Conservation (phyloP, 768 basidiomycete species). For the Clavaria fumosa region DNA sequence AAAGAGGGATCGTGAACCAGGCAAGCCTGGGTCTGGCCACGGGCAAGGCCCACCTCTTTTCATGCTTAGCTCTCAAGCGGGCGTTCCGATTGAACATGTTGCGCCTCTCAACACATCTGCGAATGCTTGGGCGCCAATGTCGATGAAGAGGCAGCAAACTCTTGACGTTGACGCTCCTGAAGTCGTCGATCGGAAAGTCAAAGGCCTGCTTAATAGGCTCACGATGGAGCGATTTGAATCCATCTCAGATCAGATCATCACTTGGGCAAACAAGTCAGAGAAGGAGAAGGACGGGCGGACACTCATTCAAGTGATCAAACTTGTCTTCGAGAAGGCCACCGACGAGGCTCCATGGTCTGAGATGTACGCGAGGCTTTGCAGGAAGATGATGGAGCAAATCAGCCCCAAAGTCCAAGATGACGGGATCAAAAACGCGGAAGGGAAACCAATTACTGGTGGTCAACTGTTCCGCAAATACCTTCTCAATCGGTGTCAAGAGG, state of each 20-base stretch:
- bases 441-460: constrained; percentile 79
- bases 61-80: too few relatives aligned
- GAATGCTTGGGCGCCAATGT: constrained; percentile 54
- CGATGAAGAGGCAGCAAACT: not conserved
- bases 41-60: constrained; percentile 16
- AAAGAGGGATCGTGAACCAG: constrained; percentile 31
- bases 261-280: constrained; percentile 88
- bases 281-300: constrained; percentile 88
- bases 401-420: constrained; percentile 79
- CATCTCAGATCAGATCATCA: constrained; percentile 88
- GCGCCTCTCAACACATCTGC: constrained; percentile 64
- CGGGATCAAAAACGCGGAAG: constrained; percentile 61
- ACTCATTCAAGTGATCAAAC: constrained; percentile 84
- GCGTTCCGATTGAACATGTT: constrained; percentile 40
- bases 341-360: constrained; percentile 91
- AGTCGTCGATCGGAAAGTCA: constrained; percentile 86
- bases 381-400: constrained; percentile 90
- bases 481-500: constrained; percentile 89
- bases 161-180: constrained; percentile 60
- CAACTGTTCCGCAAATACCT: constrained; percentile 93
- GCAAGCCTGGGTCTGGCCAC: constrained; percentile 11
- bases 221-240: constrained; percentile 95
- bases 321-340: constrained; percentile 93
- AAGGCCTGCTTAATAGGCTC: constrained; percentile 81
- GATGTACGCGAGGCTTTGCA: constrained; percentile 91